These are phyloP conservation scores for Berberis thunbergii DNA, from an alignment of 164 flowering plant species.

Conservation along the genomic window DNA sequence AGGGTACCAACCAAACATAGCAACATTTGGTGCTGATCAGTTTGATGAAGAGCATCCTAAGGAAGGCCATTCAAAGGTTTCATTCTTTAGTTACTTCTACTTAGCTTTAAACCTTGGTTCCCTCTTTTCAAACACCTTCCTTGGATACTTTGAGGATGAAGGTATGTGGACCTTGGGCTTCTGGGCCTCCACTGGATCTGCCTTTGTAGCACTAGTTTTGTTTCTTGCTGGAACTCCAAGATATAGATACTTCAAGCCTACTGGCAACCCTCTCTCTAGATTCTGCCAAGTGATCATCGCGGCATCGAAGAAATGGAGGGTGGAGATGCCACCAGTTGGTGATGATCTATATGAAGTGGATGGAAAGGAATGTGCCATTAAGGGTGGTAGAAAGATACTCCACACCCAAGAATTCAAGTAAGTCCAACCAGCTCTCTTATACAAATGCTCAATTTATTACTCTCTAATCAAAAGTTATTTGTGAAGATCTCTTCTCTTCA, in stretches of 20 bases:
- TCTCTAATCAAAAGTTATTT: no score
- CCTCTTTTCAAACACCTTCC: constrained; percentile 76
- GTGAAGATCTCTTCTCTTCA: no score
- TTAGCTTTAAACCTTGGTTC: constrained; percentile 80
- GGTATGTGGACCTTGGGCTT: constrained; percentile 90
- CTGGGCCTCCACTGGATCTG: constrained; percentile 71
- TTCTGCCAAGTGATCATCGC: constrained; percentile 67
- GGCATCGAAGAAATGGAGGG: constrained; percentile 57
- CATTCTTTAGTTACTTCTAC: constrained; percentile 94
- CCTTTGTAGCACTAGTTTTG: constrained; percentile 50
- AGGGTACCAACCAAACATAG: constrained; percentile 92
- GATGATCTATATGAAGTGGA: constrained; percentile 41
- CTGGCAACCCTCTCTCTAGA: constrained; percentile 77
- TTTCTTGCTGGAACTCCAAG: constrained; percentile 63
- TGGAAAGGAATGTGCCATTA: constrained; percentile 27
- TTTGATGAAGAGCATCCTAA: constrained; percentile 64
- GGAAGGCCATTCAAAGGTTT: constrained; percentile 61
- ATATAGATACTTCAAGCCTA: constrained; percentile 72
- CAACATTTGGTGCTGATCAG: constrained; percentile 95
- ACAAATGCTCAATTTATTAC: no score
- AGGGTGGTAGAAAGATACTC: constrained; percentile 47
- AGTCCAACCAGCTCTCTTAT: constrained; percentile 5
- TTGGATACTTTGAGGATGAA: constrained; percentile 74
- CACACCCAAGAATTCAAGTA: constrained; percentile 83
- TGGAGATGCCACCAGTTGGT: constrained; percentile 25